Evolutionary conservation across 257 asterid species (phyloP).

Genomic region (Cynanchum wilfordii): DNA sequence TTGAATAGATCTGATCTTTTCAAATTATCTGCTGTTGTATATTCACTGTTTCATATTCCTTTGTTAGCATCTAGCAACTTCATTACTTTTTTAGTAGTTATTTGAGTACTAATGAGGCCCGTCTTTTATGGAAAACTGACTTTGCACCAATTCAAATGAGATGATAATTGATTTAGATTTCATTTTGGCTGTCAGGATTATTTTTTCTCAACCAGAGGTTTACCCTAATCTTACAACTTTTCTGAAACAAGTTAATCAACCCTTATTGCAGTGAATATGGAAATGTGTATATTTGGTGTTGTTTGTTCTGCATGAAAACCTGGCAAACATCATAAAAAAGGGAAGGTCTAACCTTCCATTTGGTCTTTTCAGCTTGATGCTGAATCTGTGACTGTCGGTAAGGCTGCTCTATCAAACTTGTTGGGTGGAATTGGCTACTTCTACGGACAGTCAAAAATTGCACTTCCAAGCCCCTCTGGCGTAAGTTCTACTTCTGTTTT

Average conservation of each 20-base stretch:
- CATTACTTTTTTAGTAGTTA: neutral
- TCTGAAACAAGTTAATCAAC: neutral
- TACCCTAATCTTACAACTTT: neutral
- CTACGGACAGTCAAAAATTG: slow-evolving; percentile 87
- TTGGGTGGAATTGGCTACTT: slow-evolving; percentile 97
- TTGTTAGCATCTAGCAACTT: neutral
- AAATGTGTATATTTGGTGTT: neutral
- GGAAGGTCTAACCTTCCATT: slow-evolving; percentile 16
- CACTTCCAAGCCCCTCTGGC: slow-evolving; percentile 50
- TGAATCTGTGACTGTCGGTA: slow-evolving; percentile 59
- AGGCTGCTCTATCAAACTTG: slow-evolving; percentile 83
- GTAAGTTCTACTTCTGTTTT: slow-evolving; percentile 40
- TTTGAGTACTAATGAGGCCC: neutral
- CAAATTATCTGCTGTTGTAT: neutral
- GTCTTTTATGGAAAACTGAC: neutral
- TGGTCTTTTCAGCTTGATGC: slow-evolving; percentile 59
- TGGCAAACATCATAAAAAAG: neutral
- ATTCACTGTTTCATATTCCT: neutral
- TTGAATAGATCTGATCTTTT: neutral
- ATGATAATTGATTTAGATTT: neutral
- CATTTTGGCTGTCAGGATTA: neutral
- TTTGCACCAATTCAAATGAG: neutral
- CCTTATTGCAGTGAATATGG: neutral
- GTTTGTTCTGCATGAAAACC: neutral
- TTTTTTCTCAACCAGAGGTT: neutral